Evolutionary conservation across 140 eudicot species (phyloP).

Genomic region (Ambrosia hybrid): DNA sequence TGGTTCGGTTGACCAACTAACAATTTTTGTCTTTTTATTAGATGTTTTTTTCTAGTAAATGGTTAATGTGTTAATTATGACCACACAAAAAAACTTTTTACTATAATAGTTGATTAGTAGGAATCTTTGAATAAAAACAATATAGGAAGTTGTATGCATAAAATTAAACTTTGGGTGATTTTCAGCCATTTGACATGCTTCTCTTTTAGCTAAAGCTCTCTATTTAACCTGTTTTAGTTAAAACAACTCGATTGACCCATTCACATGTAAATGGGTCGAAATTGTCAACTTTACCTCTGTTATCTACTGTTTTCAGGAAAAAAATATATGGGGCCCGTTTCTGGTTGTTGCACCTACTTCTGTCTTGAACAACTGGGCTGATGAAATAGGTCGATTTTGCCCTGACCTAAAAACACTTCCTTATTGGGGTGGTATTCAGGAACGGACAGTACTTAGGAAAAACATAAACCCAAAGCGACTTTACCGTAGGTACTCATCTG

Average conservation of each 20-base stretch:
- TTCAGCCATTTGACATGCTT: not conserved
- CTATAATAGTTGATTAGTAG: no score
- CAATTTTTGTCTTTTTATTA: no score
- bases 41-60: no score
- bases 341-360: conserved; percentile 98
- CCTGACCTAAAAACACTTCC: conserved; percentile 95
- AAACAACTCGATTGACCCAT: not conserved
- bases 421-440: conserved; percentile 94
- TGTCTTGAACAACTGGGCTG: conserved; percentile 97
- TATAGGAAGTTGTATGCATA: not conserved
- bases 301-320: conserved; percentile 52
- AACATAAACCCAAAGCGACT: conserved; percentile 95
- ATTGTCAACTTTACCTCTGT: conserved; percentile 8
- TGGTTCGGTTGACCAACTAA: conserved; percentile 5
- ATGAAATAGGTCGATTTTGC: conserved; percentile 94
- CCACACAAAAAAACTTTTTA: not conserved
- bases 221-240: not conserved
- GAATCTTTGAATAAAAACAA: conserved; percentile 5
- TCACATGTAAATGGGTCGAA: not conserved
- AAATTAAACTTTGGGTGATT: not conserved
- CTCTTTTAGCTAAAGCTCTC: not conserved
- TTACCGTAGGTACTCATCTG: conserved; percentile 64
- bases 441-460: conserved; percentile 80
- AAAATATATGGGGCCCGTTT: conserved; percentile 99
- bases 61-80: not conserved